Base-by-base conservation (phyloP, 805 yeast genomes). In the Groenewaldozyma salmanticensis region DNA sequence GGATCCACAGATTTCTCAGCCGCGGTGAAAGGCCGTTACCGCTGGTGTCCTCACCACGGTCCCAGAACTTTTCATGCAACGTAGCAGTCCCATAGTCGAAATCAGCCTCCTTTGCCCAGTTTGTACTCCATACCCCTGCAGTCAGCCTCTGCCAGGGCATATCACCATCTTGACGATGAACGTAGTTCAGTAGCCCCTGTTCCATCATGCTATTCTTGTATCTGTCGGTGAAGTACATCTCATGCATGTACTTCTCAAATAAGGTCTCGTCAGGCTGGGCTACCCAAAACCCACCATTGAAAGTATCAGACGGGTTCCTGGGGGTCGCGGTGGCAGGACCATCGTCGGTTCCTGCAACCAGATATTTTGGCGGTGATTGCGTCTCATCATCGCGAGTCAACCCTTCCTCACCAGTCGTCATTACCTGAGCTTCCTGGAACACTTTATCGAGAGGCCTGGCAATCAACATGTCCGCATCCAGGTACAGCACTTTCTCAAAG, bases 261-360 rank as follows among this genome's bases (percentile, higher is more conserved):
- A 40, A 13, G 5, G 5, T 21, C 11, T n/a, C 11, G 11, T 32
- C 19, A 13, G 47, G 47, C 22, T 27, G 22, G 20, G 42, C 13
- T 5, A 43, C 29, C 19, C 42, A 43, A 21, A 43, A 43, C 6
- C 47, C 47, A 7, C 43, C 47, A 31, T 43, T 43, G 22, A 43
- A 43, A 15, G n/a, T 13, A 13, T 29, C 31, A 6, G 38, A 13
- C 16, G 43, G 46, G 6, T 19, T n/a, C 16, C 47, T 46, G 7
- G 46, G 46, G 13, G 18, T 20, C 6, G 16, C 22, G 19, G 42
- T 22, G 5, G n/a, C 13, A 6, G 33, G 38, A n/a, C 37, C 42
- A 15, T 38, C 47, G 19, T 43, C 47, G 13, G 38, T 37, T 6
- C 44, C 47, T 4, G 43, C 47, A 21, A 43, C 7, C 6, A 43